These are phyloP conservation scores for Acanthamoeba quina DNA, from an alignment of 208 protist genomes.

Conservation along the genomic window DNA sequence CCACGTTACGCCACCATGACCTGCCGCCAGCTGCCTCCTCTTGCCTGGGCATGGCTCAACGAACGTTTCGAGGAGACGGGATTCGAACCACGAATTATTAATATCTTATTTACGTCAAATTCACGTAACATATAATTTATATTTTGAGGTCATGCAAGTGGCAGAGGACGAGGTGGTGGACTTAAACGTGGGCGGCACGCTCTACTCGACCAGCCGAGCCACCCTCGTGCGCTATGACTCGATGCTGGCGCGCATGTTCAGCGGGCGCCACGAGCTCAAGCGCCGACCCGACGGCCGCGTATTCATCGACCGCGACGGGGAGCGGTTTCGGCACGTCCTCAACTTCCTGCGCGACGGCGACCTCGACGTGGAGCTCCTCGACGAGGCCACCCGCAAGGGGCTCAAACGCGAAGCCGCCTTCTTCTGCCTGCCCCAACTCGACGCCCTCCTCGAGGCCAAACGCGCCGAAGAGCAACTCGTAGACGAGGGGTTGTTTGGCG, in stretches of 20 bases:
- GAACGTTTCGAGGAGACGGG: too few species aligned
- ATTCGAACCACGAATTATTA: too few species aligned
- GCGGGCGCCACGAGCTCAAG: not conserved
- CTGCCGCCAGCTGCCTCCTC: not conserved
- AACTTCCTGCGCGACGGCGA: constrained; percentile 19
- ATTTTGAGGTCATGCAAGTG: too few species aligned
- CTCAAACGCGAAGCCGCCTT: constrained; percentile 46
- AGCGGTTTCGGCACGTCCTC: constrained; percentile 5
- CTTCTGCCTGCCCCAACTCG: too few species aligned
- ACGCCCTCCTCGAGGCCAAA: too few species aligned
- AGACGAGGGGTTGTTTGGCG: too few species aligned
- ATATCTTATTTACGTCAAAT: too few species aligned
- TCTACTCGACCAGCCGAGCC: not conserved
- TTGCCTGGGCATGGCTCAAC: too few species aligned
- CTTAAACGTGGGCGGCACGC: not conserved
- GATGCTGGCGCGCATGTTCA: not conserved
- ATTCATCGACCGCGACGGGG: constrained; percentile 8
- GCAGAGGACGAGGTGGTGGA: not conserved
- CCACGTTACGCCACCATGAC: too few species aligned
- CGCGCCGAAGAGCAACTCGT: too few species aligned
- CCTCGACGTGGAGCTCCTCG: not conserved
- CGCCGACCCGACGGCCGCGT: not conserved
- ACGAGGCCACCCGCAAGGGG: too few species aligned
- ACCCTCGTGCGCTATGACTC: not conserved
- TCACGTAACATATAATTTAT: too few species aligned